Evolutionary conservation across 768 basidiomycete genomes (phyloP), one percentile per base, ranked within the genome.

Genomic region (Auriculariales sp.): DNA sequence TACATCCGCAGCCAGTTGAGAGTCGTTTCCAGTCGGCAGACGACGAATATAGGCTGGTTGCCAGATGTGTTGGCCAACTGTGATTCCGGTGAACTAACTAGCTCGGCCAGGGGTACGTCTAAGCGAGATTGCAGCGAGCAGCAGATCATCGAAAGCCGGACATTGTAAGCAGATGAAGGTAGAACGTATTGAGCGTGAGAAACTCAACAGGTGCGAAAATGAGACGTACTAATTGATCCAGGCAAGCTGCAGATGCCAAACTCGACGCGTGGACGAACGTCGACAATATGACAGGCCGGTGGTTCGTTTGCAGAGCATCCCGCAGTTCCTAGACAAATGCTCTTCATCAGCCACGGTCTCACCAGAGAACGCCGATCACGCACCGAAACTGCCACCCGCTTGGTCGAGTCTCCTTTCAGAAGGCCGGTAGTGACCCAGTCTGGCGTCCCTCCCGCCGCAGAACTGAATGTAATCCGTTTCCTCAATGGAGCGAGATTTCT

Each of bases 11-110:
- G 92, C 94, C 17, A 88, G 74, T 61, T 90, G 87, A 1, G 90
- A 94, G 62, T 97, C 94, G 58, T 97, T 98, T 3, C 93, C 22
- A 90, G 69, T 28, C 89, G 74, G 64, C 93, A 98, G 25, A 95
- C 64, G 15, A 95, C 66, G 52, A 79, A 79, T 4, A 68, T 67
- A 3, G 62, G 55, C 15, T 60, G 44, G 48, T 52, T 2, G 47
- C 29, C 11, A n/a, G n/a, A n/a, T n/a, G n/a, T n/a, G 3, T 54
- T 32, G 4, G 66, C 58, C n/a, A 78, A 46, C 48, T 69, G 62
- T 1, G 63, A 56, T n/a, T 61, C 54, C 0, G 89, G 91, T 49
- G 79, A 67, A 2, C 75, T 72, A 1, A 83, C 67, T 2, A 93
- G 67, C 34, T 74, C 68, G 19, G 68, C 65, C 10, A 95, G 70